Percentiles rank a stretch among this genome's conserved stretches.
phyloP scores from a whole-genome alignment of 352 stramenopile genomes.

The Thalassiosira mediterranea region DNA sequence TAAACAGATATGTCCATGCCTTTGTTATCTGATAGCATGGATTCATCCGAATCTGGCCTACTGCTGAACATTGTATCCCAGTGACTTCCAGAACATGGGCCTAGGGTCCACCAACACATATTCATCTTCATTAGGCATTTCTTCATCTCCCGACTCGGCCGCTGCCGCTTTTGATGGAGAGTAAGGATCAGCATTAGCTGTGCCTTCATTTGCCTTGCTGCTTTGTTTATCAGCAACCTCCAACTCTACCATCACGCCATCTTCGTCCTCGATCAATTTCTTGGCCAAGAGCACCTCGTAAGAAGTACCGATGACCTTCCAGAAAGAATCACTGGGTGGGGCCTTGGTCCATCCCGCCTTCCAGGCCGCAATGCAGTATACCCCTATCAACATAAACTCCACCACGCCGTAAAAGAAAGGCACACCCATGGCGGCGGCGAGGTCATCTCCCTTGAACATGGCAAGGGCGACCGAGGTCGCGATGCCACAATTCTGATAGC shows the following conservation, averaged over 20 bases:
- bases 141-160: not conserved
- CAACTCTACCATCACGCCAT: constrained; percentile 9
- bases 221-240: not conserved
- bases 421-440: constrained; percentile 70
- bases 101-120: not conserved
- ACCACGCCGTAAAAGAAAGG: constrained; percentile 81
- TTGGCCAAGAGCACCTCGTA: constrained; percentile 62
- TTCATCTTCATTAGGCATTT: constrained; percentile 1
- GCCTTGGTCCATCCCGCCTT: constrained; percentile 83
- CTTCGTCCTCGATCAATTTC: constrained; percentile 12
- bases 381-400: constrained; percentile 67
- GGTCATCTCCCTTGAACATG: constrained; percentile 73
- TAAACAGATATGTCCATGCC: too few species aligned
- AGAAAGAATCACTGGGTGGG: constrained; percentile 60
- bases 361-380: constrained; percentile 80
- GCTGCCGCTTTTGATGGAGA: not conserved
- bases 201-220: not conserved
- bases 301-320: constrained; percentile 56
- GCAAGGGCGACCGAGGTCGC: constrained; percentile 73
- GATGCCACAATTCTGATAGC: constrained; percentile 85
- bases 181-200: not conserved
- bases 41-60: too few species aligned
- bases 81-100: not conserved
- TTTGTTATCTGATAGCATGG: too few species aligned
- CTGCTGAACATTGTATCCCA: constrained; percentile 4